Percentiles rank a stretch among this genome's conserved stretches.
phyloP scores from a whole-genome alignment of 2,329 filamentous ascomycete species.

The Monosporascus cannonballus region DNA sequence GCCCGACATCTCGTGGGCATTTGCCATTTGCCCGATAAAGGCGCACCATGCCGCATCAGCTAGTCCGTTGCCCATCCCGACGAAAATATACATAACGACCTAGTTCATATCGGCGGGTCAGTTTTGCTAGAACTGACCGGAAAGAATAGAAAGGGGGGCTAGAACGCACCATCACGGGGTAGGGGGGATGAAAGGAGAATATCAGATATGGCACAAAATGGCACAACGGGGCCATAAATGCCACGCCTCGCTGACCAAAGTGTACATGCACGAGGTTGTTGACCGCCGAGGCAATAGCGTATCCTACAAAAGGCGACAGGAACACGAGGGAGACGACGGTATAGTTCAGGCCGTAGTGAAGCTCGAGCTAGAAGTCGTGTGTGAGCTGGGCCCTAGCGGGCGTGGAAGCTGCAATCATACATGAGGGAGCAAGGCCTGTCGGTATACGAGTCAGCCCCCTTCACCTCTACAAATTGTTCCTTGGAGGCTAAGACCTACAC shows the following conservation, averaged over 20 bases:
- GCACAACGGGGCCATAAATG: slow-evolving; percentile 53
- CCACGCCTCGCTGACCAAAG: slow-evolving; percentile 61
- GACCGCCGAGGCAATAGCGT: slow-evolving; percentile 52
- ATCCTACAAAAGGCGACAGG: slow-evolving; percentile 57
- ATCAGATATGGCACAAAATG: slow-evolving; percentile 29
- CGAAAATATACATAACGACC: too few species aligned
- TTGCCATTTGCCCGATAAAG: slow-evolving; percentile 64
- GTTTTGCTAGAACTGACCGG: too few species aligned
- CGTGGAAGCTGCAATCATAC: too few species aligned
- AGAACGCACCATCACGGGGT: too few species aligned
- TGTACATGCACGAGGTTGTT: slow-evolving; percentile 55
- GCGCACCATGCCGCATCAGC: slow-evolving; percentile 55
- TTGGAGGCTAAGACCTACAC: too few species aligned
- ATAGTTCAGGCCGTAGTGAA: slow-evolving; percentile 54
- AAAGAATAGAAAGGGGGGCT: too few species aligned
- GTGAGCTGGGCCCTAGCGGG: too few species aligned
- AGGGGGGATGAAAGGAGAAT: not conserved
- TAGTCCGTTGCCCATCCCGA: slow-evolving; percentile 4
- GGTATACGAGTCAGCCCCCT: too few species aligned
- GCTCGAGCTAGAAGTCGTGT: slow-evolving; percentile 41
- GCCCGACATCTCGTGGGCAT: slow-evolving; percentile 67
- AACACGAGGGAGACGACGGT: slow-evolving; percentile 58
- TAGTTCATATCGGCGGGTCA: too few species aligned
- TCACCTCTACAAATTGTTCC: too few species aligned
- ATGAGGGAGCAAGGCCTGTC: too few species aligned